Evolutionary conservation across 805 yeast genomes (phyloP), one percentile per base, ranked within the genome.

Genomic region (Metschnikowia similis): DNA sequence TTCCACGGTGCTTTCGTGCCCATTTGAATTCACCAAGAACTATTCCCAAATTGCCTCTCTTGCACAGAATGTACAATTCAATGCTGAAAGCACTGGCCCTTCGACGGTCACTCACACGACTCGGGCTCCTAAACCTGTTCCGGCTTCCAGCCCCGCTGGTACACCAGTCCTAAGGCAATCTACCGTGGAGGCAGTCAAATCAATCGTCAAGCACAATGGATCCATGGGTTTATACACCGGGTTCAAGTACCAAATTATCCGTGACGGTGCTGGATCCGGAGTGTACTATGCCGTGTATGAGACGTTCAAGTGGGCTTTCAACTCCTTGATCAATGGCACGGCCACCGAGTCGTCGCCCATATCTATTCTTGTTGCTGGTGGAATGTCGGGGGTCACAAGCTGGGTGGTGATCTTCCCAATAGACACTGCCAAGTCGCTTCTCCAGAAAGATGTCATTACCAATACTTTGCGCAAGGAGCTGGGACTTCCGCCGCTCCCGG

Each of bases 11-110:
- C 80, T 83, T 64, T 87, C 90, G 2, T 85, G 92, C 56, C 96
- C 96, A 1, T 89, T 89, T 63, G 96, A 89, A 65, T 80, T 87
- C 66, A 83, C 92, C 43, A 89, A 89, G 65, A 74, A 88, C 8
- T 87, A 85, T 53, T 85, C 92, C 35, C 96, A 89, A 64, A 79
- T 89, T 35, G 83, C 75, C n/a, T 57, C 72, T 21, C 60, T 81
- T 39, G 80, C 79, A 32, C 66, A 65, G 56, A 54, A 57, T 35
- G 27, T 27, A 28, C 34, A 34, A 7, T 43, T 35, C 26, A 32
- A 27, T 16, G 48, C 51, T 21, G 14, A 6, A 30, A 17, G 11
- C 11, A 6, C 46, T 5, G 35, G 5, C 28, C 9, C 14, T 9
- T 36, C 35, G 10, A 46, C 31, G 10, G 40, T 35, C 14, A 36